Percentiles rank a stretch among this genome's conserved stretches.
Evolutionary conservation across 2,329 filamentous ascomycete species (phyloP).

Genomic region (Calonectria naviculata): DNA sequence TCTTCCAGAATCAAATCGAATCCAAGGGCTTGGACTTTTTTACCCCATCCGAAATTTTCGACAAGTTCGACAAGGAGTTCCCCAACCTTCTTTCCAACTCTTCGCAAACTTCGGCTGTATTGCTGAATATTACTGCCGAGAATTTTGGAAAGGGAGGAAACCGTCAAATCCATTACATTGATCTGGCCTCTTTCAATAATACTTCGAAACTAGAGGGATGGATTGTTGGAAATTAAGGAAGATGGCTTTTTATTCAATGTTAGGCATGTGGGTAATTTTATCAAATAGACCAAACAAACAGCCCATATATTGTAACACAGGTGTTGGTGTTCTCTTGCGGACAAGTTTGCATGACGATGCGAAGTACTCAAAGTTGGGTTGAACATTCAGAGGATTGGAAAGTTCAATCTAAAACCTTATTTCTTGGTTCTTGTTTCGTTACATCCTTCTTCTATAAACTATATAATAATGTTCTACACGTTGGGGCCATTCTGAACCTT

Average conservation of each 20-base stretch:
- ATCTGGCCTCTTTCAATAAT: conserved; percentile 4
- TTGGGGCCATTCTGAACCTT: no score
- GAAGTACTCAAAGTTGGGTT: no score
- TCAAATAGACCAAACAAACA: no score
- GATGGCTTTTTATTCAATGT: background rate
- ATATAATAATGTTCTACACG: no score
- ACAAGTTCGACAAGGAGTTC: conserved; percentile 5
- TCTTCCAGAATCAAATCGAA: conserved; percentile 18
- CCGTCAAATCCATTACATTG: conserved; percentile 14
- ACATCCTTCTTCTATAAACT: no score
- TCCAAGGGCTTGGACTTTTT: conserved; percentile 15
- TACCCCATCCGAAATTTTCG: conserved; percentile 14
- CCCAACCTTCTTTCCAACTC: conserved; percentile 3
- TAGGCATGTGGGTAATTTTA: no score
- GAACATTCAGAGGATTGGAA: no score
- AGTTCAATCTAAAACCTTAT: no score
- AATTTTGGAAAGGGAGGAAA: conserved; percentile 13
- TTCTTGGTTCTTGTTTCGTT: no score
- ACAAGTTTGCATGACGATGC: no score
- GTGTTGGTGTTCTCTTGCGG: no score
- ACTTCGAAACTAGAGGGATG: conserved; percentile 2
- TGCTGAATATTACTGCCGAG: conserved; percentile 20
- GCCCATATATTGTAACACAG: no score
- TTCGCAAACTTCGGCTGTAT: background rate
- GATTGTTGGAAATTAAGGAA: background rate